Evolutionary conservation across 2,329 filamentous ascomycete genomes (phyloP).

Genomic region (Beauveria brongniartii): DNA sequence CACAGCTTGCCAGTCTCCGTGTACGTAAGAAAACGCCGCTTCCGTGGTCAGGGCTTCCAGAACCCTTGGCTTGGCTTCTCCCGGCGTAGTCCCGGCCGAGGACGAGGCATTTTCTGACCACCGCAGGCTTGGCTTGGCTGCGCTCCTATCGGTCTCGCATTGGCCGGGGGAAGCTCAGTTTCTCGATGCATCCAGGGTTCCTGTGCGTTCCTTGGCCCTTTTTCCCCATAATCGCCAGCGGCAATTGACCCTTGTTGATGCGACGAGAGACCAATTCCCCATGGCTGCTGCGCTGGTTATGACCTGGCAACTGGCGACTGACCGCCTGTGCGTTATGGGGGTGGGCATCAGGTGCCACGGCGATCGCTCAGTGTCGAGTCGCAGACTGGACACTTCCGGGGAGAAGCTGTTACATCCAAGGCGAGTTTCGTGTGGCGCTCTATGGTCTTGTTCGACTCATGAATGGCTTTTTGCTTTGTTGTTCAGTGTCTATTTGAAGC

Average conservation of each 20-base stretch:
- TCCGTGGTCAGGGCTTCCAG: constrained; percentile 3
- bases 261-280: not conserved
- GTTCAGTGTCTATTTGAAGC: not conserved
- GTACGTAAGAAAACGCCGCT: constrained; percentile 11
- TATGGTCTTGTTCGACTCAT: constrained; percentile 5
- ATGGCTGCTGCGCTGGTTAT: not conserved
- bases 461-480: not conserved
- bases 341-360: constrained; percentile 4
- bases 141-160: constrained; percentile 3
- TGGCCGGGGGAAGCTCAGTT: constrained; percentile 9
- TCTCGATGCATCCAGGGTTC: constrained; percentile 11
- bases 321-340: constrained; percentile 10
- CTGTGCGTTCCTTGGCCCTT: not conserved
- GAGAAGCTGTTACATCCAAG: not conserved
- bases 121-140: not conserved
- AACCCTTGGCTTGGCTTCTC: constrained; percentile 7
- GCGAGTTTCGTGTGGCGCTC: constrained; percentile 7
- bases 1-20: not conserved
- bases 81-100: constrained; percentile 5
- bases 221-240: constrained; percentile 3
- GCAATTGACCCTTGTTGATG: constrained; percentile 4
- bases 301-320: constrained; percentile 4
- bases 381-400: constrained; percentile 2
- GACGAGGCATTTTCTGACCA: constrained; percentile 12
- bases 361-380: not conserved